phyloP scores from a whole-genome alignment of 1,284 basidiomycete genomes.

The Leccinum griseonigrum region DNA sequence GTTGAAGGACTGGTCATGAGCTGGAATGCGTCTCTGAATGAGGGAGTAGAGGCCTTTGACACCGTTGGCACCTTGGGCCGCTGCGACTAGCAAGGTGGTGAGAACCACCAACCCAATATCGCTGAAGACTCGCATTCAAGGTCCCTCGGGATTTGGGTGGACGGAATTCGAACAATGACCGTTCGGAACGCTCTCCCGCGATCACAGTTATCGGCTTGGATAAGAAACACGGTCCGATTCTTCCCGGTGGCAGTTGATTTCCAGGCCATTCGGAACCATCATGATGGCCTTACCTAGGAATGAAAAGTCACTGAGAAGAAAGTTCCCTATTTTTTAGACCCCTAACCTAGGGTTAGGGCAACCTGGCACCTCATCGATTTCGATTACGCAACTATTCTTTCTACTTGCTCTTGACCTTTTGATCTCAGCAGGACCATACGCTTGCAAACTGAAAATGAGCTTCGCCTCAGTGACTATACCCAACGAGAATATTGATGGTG shows the following conservation, averaged over 20 bases:
- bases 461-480: no score
- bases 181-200: not conserved
- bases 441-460: no score
- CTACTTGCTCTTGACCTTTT: no score
- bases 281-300: no score
- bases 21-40: constrained; percentile 25
- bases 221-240: not conserved
- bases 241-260: not conserved
- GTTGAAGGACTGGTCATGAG: constrained; percentile 22
- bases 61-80: not conserved
- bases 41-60: constrained; percentile 21
- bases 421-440: no score
- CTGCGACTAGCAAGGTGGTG: not conserved
- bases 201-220: not conserved
- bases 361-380: no score
- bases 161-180: not conserved
- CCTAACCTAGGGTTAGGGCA: no score
- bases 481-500: no score
- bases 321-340: no score
- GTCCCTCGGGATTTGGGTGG: not conserved
- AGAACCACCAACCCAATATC: not conserved
- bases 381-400: no score
- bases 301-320: no score
- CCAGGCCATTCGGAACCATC: no score
- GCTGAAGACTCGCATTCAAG: not conserved